Conservation (phyloP, 2,329 filamentous ascomycete species). For the Monosporascus ibericus region DNA sequence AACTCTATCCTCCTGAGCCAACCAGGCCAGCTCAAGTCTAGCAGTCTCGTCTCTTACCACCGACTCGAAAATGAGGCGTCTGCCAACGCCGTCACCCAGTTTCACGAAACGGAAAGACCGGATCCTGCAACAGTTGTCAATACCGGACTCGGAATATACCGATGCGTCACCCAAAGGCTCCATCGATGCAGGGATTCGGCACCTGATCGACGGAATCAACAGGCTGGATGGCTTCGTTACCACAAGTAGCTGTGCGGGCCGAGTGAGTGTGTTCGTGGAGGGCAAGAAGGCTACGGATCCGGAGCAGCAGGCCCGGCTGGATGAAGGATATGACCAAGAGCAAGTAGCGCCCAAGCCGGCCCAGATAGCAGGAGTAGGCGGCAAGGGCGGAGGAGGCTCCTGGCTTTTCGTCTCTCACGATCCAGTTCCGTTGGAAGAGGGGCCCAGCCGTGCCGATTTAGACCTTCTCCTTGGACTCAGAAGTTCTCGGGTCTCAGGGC, state of each 20-base stretch:
- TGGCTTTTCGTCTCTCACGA: conserved; percentile 91
- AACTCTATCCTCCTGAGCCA: neutral
- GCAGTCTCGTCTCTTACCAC: too few species aligned
- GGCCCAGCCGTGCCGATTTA: conserved; percentile 15
- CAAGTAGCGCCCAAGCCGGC: conserved; percentile 18
- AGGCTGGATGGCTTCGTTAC: conserved; percentile 69
- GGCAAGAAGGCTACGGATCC: conserved; percentile 45
- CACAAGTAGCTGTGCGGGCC: conserved; percentile 86
- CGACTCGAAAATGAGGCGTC: neutral
- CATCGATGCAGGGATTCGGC: conserved; percentile 71
- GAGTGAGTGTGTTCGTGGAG: conserved; percentile 83
- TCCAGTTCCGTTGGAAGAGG: conserved; percentile 39
- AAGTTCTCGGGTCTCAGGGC: conserved; percentile 28
- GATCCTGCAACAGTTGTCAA: conserved; percentile 65
- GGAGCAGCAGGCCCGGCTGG: conserved; percentile 8
- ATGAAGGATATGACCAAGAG: conserved; percentile 7
- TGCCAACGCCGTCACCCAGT: conserved; percentile 17
- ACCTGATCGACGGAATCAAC: conserved; percentile 77
- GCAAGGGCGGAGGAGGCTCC: conserved; percentile 75
- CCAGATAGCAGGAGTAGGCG: conserved; percentile 58
- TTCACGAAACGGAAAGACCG: conserved; percentile 62
- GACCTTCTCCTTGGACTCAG: conserved; percentile 24
- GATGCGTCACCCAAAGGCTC: conserved; percentile 87
- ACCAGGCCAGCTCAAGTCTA: too few species aligned
- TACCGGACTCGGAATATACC: conserved; percentile 65